Conservation (phyloP, 2,329 filamentous ascomycete genomes). For the Monilinia aucupariae region DNA sequence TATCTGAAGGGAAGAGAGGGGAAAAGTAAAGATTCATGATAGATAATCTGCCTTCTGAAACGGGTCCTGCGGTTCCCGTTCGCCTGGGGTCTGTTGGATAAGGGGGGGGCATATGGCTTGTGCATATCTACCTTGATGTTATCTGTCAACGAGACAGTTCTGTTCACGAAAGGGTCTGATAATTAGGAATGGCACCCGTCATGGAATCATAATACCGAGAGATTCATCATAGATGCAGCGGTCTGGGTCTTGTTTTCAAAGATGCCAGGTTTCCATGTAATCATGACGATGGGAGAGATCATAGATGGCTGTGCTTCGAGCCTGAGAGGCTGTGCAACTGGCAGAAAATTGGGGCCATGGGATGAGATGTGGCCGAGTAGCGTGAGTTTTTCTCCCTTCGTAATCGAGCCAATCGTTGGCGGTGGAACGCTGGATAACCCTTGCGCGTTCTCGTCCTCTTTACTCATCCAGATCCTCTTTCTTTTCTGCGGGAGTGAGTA, state of each 20-base stretch:
- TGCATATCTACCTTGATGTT: slow-evolving; percentile 3
- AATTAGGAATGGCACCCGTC: background rate
- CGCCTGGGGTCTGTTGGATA: background rate
- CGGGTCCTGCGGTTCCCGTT: slow-evolving; percentile 1
- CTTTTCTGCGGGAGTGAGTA: too few species aligned
- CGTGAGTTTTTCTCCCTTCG: slow-evolving; percentile 5
- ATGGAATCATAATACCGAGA: background rate
- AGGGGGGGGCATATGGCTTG: slow-evolving; percentile 6
- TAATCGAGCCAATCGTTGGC: slow-evolving; percentile 12
- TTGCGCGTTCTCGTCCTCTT: background rate
- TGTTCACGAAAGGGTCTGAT: background rate
- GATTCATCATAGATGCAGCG: background rate
- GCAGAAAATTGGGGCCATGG: background rate
- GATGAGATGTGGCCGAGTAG: slow-evolving; percentile 13
- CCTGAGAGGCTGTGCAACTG: background rate
- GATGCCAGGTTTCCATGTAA: background rate
- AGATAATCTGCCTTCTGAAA: slow-evolving; percentile 4
- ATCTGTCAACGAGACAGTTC: background rate
- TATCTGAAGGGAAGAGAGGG: background rate
- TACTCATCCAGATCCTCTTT: background rate
- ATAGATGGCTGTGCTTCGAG: slow-evolving; percentile 11
- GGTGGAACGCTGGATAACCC: background rate
- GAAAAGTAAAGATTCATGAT: background rate
- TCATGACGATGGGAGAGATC: slow-evolving; percentile 7
- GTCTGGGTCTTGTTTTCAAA: background rate